Base-by-base conservation (phyloP, 2,329 filamentous ascomycete genomes). In the Rhytidhysteron rufulum region DNA sequence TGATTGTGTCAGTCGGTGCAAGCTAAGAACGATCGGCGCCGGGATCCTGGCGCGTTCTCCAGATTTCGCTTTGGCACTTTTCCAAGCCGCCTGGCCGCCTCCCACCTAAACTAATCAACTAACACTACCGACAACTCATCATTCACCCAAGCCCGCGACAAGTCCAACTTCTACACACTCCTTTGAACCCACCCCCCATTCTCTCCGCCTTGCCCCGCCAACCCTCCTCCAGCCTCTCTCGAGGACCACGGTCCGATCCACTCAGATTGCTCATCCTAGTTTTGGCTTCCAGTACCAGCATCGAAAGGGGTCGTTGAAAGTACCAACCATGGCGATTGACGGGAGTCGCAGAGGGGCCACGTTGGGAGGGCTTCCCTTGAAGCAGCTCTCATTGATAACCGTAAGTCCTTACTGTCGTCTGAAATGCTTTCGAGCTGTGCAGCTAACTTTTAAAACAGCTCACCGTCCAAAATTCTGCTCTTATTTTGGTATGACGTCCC, bases 381-480 rank as follows among this genome's bases (percentile, higher is more conserved):
- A 86, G 72, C 78, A 83, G 59, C 64, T 83, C 21, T 85, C 83
- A 39, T 68, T 87, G 32, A 71, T 82, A 47, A 82, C 78, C 41
- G 82, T 85, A 70, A 43, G 75, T 44, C 7, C 19, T 4, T 7
- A 4, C 24, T 9, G 16, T 3, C 17, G 22, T 20, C 13, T n/a
- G 3, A 31, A 31, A n/a, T n/a, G n/a, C 13, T 42, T 15, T 18
- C 27, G 22, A 17, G 6, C 39, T 21, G 13, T 15, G 15, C 41
- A 5, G 40, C 63, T 65, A 31, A 66, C 43, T 4, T 16, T 39
- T 33, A 11, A 30, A 37, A 31, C 57, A 90, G 86, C 76, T 91
- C 57, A 88, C 83, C 20, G 80, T 87, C 48, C 84, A 90, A 70
- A 90, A 90, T 62, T 88, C 85, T 6, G 83, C 82, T 19, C 73